Conservation (phyloP, 306 rosid genomes). For the Oxytropis ochrocephala region DNA sequence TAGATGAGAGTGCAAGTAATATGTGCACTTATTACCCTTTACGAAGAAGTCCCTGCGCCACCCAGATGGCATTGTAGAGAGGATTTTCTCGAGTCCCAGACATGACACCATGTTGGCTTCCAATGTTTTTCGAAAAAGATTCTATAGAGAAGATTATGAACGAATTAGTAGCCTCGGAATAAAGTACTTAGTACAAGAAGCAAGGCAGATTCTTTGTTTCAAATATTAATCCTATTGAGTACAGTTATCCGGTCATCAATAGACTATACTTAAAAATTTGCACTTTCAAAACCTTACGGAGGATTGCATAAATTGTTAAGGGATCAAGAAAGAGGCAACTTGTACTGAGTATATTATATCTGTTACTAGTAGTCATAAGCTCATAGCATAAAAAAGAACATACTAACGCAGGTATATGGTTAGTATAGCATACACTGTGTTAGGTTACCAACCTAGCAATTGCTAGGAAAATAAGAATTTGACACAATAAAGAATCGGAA, state of each 20-base stretch:
- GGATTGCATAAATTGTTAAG: neutral
- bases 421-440: too few species aligned
- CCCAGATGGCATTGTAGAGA: constrained; percentile 91
- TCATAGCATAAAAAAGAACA: neutral
- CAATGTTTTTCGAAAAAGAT: constrained; percentile 59
- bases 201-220: neutral
- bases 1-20: neutral
- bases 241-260: neutral
- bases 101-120: constrained; percentile 69
- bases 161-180: neutral
- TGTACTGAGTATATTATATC: neutral
- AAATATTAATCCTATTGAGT: neutral
- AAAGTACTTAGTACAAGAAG: neutral
- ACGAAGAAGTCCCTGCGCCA: constrained; percentile 83
- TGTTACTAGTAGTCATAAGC: neutral
- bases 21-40: constrained; percentile 52
- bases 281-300: neutral
- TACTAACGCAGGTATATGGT: neutral
- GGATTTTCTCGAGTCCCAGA: constrained; percentile 78
- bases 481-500: too few species aligned
- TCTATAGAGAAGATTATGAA: constrained; percentile 47
- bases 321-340: neutral
- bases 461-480: too few species aligned
- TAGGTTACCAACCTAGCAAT: too few species aligned
- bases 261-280: neutral